Evolutionary conservation across 352 stramenopile genomes (phyloP), one percentile per base, ranked within the genome.

Genomic region (Globisporangium alternatum): DNA sequence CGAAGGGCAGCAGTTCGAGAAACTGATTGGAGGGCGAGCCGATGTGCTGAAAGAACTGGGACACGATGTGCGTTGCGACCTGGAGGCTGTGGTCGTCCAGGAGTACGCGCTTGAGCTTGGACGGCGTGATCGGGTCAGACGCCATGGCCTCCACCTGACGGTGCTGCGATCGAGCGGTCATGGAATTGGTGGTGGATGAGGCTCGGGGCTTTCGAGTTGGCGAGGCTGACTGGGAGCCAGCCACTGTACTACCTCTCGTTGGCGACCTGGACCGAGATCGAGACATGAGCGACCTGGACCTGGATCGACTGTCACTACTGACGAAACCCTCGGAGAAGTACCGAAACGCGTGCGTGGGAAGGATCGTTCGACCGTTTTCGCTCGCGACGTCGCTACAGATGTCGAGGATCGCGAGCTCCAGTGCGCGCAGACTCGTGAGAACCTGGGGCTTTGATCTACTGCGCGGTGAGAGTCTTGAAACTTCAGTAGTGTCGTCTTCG

Each of bases 11-110:
- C 0, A 86, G 65, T 21, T 85, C 80, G 2, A 89, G 61, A 37
- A 82, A 84, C 39, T 81, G 52, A 44, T 78, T 75, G 7, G 75
- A 83, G 0, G 56, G 12, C 0, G 75, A 71, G 0, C 80, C 80
- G 15, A 86, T 75, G 25, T 83, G 70, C 19, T 76, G 44, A 56
- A 86, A 89, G 57, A 86, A 89, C 51, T 86, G 79, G 7, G 71
- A 65, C 54, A 86, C 56, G 1, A 86, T 67, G 13, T 85, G 69
- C 0, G 58, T 80, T 2, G 76, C 86, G 0, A 71, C 75, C 6
- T 80, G 55, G 3, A 89, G 25, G 10, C 58, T 57, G 59, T 82
- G 67, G 2, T 61, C 22, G 30, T 44, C 56, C 9, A 74, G 65
- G 9, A 88, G 64, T 0, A 72, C 58, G 12, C 74, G 60, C 43